A percentile compares a stretch with the other conserved stretches of the same genome.
Conservation (phyloP, 768 basidiomycete species). For the Boletus subcaerulescens region DNA sequence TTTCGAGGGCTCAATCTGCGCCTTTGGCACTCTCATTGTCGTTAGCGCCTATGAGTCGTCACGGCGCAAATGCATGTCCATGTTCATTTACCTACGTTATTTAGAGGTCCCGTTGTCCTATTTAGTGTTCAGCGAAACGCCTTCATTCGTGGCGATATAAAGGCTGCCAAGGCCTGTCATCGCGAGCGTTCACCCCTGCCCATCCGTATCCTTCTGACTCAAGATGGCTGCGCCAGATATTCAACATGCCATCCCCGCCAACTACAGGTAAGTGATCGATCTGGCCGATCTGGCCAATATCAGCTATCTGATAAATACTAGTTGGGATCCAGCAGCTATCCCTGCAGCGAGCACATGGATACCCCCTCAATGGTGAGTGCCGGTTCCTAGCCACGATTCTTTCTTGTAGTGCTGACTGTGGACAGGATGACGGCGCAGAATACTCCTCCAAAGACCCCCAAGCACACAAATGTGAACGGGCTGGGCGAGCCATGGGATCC, state of each 20-base stretch:
- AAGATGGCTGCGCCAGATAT: conserved; percentile 24
- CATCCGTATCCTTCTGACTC: not conserved
- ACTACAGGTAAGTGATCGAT: conserved; percentile 15
- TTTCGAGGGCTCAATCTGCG: too few species aligned
- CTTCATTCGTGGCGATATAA: not conserved
- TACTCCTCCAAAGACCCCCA: not conserved
- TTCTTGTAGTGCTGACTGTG: not conserved
- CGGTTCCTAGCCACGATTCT: not conserved
- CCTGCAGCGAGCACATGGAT: conserved; percentile 26
- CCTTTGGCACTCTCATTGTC: too few species aligned
- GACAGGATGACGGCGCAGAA: conserved; percentile 22
- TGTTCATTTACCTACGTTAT: too few species aligned
- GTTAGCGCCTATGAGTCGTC: too few species aligned
- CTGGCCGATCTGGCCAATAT: not conserved
- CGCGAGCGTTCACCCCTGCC: not conserved
- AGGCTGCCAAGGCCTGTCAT: too few species aligned
- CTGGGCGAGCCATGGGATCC: conserved; percentile 26
- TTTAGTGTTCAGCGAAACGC: not conserved
- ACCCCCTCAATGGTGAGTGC: conserved; percentile 24
- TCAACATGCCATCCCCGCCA: conserved; percentile 11
- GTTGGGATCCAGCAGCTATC: conserved; percentile 25
- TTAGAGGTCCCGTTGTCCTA: not conserved
- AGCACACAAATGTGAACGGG: conserved; percentile 12
- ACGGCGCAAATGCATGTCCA: too few species aligned
- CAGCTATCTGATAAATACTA: conserved; percentile 4